These are phyloP conservation scores for Cryptococcus sp. DNA, from an alignment of 1,284 basidiomycete genomes.

Conservation along the genomic window DNA sequence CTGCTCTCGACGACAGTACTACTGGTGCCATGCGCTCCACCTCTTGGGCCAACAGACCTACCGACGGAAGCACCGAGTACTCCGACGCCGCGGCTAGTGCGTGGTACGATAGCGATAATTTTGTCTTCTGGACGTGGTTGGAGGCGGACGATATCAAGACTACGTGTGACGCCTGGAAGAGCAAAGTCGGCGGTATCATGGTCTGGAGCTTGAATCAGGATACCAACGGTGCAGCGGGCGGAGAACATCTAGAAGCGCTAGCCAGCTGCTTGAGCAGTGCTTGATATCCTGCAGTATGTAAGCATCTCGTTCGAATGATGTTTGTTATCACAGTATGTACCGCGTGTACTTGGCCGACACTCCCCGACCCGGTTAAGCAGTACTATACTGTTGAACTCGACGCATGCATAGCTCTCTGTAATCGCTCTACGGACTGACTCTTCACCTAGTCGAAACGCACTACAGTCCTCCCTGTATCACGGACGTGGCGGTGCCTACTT, in stretches of 20 bases:
- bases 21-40: neutral
- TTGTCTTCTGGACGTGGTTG: conserved; percentile 35
- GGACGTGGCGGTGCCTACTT: too few relatives aligned
- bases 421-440: too few relatives aligned
- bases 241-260: conserved; percentile 16
- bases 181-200: conserved; percentile 28
- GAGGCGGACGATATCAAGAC: conserved; percentile 17
- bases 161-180: conserved; percentile 23
- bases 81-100: conserved; percentile 11
- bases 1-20: conserved; percentile 11
- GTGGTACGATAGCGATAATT: conserved; percentile 13
- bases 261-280: conserved; percentile 12
- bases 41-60: conserved; percentile 3
- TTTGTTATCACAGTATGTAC: too few relatives aligned
- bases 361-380: too few relatives aligned
- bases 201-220: conserved; percentile 34
- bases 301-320: too few relatives aligned
- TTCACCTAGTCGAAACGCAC: too few relatives aligned
- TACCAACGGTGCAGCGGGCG: conserved; percentile 12
- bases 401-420: too few relatives aligned
- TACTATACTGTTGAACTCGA: too few relatives aligned
- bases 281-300: neutral
- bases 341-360: too few relatives aligned
- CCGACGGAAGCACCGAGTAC: conserved; percentile 5
- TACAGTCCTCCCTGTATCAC: too few relatives aligned